Evolutionary conservation across 2,329 filamentous ascomycete genomes (phyloP), one percentile per base, ranked within the genome.

Genomic region (Apiospora koreana): DNA sequence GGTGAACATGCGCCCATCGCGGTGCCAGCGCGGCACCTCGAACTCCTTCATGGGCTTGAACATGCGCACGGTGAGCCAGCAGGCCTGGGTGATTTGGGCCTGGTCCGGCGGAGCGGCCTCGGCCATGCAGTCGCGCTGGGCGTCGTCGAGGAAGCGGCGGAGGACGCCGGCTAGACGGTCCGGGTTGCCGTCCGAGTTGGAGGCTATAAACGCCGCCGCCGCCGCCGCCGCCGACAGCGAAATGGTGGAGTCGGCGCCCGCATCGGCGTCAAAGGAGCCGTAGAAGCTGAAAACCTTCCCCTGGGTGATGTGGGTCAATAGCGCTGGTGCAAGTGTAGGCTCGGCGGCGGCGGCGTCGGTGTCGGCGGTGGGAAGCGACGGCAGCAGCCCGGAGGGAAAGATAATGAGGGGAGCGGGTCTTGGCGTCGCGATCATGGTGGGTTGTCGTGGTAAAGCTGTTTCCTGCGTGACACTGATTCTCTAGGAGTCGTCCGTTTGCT

Each of bases 1-100:
- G 3, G n/a, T 18, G 43, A 71, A 71, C 69, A 72, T 72, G 38
- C 68, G 48, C 4, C 69, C 71, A 35, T 72, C 71, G 23, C 35
- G 64, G 65, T 72, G 71, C 71, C 71, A 72, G 21, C 71, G 67
- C 25, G 71, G 71, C 9, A 66, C 31, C 12, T 16, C 21, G 50
- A 67, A 72, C 21, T 41, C 64, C 16, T 67, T 28, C 6, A 66
- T 50, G 31, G 71, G 58, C 16, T 45, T 38, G 16, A 35, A 68
- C 46, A 71, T 65, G 46, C 71, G 66, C n/a, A 71, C 42, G 42
- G 41, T 43, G 23, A 72, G 41, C 71, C 71, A 72, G 64, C 69
- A 64, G 23, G 69, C 68, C 48, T 65, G 67, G 8, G 68, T 43
- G 38, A 41, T 42, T 46, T 72, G 50, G 3, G 21, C 18, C 16